Evolutionary conservation across 176 grass and related monocot genomes (phyloP), one percentile per base, ranked within the genome.

Genomic region (Bothriochloa decipiens): DNA sequence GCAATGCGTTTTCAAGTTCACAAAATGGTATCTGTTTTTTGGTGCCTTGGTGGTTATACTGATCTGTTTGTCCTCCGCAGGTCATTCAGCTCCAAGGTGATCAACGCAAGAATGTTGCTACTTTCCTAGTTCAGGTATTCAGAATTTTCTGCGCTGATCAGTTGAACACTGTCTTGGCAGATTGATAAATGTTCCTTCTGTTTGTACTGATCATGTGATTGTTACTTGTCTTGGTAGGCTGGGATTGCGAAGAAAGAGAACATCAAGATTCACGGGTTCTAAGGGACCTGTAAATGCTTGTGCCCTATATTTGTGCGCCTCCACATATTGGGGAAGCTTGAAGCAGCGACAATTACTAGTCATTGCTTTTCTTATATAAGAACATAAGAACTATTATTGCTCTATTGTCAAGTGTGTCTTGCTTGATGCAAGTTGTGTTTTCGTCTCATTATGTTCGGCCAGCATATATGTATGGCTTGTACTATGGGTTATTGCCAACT

Each of bases 181-280:
- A 63, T n/a, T 65, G 0, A 23, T 43, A 9, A 10, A 43, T 46
- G 7, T 18, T 73, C 7, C 3, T 0, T 28, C 7, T 3, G 2
- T 9, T 16, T 36, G 3, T 32, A 32, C 29, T 32, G 29, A 32
- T 32, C 29, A 32, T 32, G 29, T 32, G 29, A 32, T 32, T 32
- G 2, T 32, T 32, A 32, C 29, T 32, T 11, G 6, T 77, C 4
- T 3, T 72, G 27, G 49, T 43, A 94, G 92, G 88, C 92, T 91
- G 92, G 92, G 78, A 86, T 94, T 57, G 92, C 67, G 6, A 94
- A 94, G 92, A 94, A 94, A 42, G 92, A 94, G 46, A 87, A 81
- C 74, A 94, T 94, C 80, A 94, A 94, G 81, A 94, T 94, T 65
- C 92, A 94, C 83, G 92, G 92, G 78, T 94, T 94, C 86, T 94